phyloP scores from a whole-genome alignment of 805 yeast species.

The Suhomyces faveliae region DNA sequence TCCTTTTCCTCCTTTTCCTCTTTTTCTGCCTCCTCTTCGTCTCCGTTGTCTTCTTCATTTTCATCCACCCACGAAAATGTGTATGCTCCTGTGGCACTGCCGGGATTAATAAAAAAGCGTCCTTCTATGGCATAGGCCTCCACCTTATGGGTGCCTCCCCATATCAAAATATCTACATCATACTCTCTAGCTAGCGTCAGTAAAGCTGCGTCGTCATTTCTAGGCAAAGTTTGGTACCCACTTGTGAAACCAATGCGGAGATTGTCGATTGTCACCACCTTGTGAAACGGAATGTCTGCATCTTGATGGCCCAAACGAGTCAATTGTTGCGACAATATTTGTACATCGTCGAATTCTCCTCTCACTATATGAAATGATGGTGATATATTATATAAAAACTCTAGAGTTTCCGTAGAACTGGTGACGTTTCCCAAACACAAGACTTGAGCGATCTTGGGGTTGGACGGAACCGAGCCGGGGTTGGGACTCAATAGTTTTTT shows the following conservation, averaged over 20 bases:
- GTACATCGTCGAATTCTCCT: conserved; percentile 73
- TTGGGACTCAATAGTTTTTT: conserved; percentile 74
- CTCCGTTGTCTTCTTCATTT: conserved; percentile 43
- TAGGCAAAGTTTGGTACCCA: conserved; percentile 82
- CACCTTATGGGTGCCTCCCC: conserved; percentile 92
- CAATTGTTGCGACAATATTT: conserved; percentile 34
- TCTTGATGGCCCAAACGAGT: conserved; percentile 14
- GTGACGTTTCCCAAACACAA: conserved; percentile 83
- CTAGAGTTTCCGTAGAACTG: conserved; percentile 58
- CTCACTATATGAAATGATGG: conserved; percentile 72
- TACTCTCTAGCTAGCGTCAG: conserved; percentile 81
- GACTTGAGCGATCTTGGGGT: conserved; percentile 76
- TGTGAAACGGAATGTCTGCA: conserved; percentile 52
- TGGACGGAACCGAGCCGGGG: conserved; percentile 34
- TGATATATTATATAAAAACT: conserved; percentile 65
- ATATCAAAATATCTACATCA: conserved; percentile 85
- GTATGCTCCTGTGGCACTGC: conserved; percentile 93
- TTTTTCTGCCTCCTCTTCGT: conserved; percentile 20
- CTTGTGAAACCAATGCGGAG: conserved; percentile 81
- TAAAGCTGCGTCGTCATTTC: conserved; percentile 81
- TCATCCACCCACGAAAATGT: conserved; percentile 61
- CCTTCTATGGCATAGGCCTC: conserved; percentile 94
- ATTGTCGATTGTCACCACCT: conserved; percentile 65
- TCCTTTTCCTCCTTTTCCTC: conserved; percentile 7
- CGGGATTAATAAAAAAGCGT: conserved; percentile 93